A percentile compares a stretch with the other conserved stretches of the same genome.
phyloP scores from a whole-genome alignment of 2,329 filamentous ascomycete genomes.

The Fusarium proliferatum region DNA sequence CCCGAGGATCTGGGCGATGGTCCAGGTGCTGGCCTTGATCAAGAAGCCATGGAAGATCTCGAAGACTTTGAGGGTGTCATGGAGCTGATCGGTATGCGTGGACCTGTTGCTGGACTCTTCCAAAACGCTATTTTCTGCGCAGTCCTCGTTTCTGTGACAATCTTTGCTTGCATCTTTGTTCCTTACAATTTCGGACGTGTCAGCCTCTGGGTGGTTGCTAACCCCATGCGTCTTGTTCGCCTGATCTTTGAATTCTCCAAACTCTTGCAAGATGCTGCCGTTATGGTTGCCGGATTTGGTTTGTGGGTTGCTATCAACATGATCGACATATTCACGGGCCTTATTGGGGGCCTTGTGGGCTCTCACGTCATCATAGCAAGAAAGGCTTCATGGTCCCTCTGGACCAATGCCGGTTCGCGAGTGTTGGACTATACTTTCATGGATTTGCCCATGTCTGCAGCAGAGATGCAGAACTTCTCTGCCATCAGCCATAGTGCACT shows the following conservation, averaged over 20 bases:
- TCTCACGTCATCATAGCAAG: slow-evolving; percentile 48
- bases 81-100: slow-evolving; percentile 96
- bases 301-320: slow-evolving; percentile 57
- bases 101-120: slow-evolving; percentile 86
- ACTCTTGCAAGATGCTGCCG: slow-evolving; percentile 78
- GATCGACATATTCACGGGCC: slow-evolving; percentile 51
- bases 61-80: slow-evolving; percentile 97
- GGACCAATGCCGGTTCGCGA: slow-evolving; percentile 57
- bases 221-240: slow-evolving; percentile 80
- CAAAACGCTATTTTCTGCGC: slow-evolving; percentile 97
- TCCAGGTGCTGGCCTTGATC: slow-evolving; percentile 76
- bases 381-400: slow-evolving; percentile 57
- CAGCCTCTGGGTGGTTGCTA: slow-evolving; percentile 80
- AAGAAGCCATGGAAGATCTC: slow-evolving; percentile 81
- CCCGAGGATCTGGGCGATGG: slow-evolving; percentile 70
- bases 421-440: slow-evolving; percentile 62
- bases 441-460: slow-evolving; percentile 63
- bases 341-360: slow-evolving; percentile 49
- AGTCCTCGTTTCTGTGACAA: slow-evolving; percentile 86
- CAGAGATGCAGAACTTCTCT: slow-evolving; percentile 81
- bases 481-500: slow-evolving; percentile 79
- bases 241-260: slow-evolving; percentile 80
- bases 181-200: slow-evolving; percentile 94
- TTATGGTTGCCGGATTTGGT: slow-evolving; percentile 71
- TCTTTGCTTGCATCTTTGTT: slow-evolving; percentile 86